phyloP scores from a whole-genome alignment of 1,139 yeast genomes.

The Suhomyces wounanorum region DNA sequence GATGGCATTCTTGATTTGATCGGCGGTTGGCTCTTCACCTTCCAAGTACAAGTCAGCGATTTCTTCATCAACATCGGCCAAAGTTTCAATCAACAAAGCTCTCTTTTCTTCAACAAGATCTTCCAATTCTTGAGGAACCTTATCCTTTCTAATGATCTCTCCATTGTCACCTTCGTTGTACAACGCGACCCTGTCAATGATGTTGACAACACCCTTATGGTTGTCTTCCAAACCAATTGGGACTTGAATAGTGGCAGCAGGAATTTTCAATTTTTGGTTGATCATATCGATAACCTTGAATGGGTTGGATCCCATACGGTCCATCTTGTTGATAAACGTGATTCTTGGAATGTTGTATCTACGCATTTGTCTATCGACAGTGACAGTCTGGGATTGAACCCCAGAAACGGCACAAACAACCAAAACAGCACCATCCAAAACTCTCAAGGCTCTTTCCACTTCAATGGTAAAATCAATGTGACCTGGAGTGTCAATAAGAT shows the following conservation, averaged over 20 bases:
- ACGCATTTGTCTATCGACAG: conserved; percentile 98
- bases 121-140: conserved; percentile 60
- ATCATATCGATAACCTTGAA: conserved; percentile 93
- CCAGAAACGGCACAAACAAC: conserved; percentile 99
- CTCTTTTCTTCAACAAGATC: conserved; percentile 46
- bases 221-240: conserved; percentile 93
- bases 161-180: conserved; percentile 95
- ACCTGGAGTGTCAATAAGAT: conserved; percentile 34
- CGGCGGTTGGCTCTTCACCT: conserved; percentile 82
- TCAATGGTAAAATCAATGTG: conserved; percentile 98
- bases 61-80: conserved; percentile 97
- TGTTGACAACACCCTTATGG: conserved; percentile 85
- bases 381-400: conserved; percentile 97
- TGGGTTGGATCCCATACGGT: conserved; percentile 98
- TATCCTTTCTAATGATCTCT: conserved; percentile 61
- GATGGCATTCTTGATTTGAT: conserved; percentile 84
- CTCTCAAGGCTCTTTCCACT: conserved; percentile 96
- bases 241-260: conserved; percentile 97
- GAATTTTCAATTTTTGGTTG: conserved; percentile 79
- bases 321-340: conserved; percentile 97
- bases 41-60: conserved; percentile 91
- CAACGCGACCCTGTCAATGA: conserved; percentile 81
- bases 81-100: conserved; percentile 79
- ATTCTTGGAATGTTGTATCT: conserved; percentile 96
- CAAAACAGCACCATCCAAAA: conserved; percentile 94